Conservation (phyloP, 768 basidiomycete species). For the Clavaria fumosa region DNA sequence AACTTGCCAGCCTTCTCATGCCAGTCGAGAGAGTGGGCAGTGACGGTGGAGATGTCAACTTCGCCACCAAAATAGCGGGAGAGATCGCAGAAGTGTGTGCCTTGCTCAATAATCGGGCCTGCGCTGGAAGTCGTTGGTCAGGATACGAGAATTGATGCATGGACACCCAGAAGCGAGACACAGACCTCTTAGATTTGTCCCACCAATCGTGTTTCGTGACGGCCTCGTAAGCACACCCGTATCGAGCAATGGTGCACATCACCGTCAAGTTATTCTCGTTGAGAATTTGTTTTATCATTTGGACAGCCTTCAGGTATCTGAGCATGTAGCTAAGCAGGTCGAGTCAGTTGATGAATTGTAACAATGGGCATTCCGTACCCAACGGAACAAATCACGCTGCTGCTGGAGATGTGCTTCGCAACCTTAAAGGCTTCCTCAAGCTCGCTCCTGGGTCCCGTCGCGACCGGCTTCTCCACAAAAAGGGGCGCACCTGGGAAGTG, state of each 20-base stretch:
- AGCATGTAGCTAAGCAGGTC: slow-evolving; percentile 62
- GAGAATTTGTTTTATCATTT: slow-evolving; percentile 94
- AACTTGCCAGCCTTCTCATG: slow-evolving; percentile 78
- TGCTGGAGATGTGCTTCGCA: slow-evolving; percentile 53
- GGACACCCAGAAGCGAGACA: slow-evolving; percentile 4
- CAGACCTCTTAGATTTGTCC: slow-evolving; percentile 75
- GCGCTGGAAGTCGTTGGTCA: too few relatives aligned
- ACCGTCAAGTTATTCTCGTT: slow-evolving; percentile 87
- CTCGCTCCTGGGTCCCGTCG: slow-evolving; percentile 60
- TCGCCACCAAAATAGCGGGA: slow-evolving; percentile 97
- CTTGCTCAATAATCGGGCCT: slow-evolving; percentile 80
- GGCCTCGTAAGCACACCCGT: slow-evolving; percentile 74
- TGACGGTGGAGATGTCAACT: slow-evolving; percentile 68
- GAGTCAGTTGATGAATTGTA: slow-evolving; percentile 5
- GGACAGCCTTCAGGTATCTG: slow-evolving; percentile 83
- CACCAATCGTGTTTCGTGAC: slow-evolving; percentile 84
- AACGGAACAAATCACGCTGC: slow-evolving; percentile 71
- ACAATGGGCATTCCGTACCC: slow-evolving; percentile 35
- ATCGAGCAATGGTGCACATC: slow-evolving; percentile 92
- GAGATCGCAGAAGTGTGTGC: slow-evolving; percentile 94
- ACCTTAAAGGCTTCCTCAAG: slow-evolving; percentile 56
- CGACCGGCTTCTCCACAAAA: slow-evolving; percentile 88
- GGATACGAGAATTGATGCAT: slow-evolving; percentile 6
- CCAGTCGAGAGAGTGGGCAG: slow-evolving; percentile 85
- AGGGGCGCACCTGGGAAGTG: slow-evolving; percentile 77